Percentiles rank a stretch among this genome's conserved stretches.
These are phyloP conservation scores for Trametopsis cervina DNA, from an alignment of 768 basidiomycete species.

Conservation along the genomic window DNA sequence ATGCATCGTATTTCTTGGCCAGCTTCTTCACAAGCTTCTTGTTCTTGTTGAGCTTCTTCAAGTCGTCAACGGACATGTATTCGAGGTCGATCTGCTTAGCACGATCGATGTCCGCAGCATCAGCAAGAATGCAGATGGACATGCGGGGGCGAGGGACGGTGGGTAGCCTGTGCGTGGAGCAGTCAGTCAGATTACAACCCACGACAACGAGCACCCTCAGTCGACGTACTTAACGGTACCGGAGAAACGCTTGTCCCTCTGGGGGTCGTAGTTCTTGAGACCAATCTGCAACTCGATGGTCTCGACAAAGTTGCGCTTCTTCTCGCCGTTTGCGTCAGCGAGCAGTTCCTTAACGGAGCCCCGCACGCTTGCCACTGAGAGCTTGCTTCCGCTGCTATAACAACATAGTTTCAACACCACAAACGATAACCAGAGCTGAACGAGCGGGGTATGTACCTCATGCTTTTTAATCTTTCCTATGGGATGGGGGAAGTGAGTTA, in stretches of 20 bases:
- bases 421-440: neutral
- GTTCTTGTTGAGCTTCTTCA: constrained; percentile 99
- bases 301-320: constrained; percentile 92
- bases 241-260: constrained; percentile 99
- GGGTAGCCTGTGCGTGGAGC: constrained; percentile 58
- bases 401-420: neutral
- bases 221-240: constrained; percentile 84
- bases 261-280: constrained; percentile 98
- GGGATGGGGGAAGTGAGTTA: constrained; percentile 8
- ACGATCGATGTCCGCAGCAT: constrained; percentile 97
- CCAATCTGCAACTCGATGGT: constrained; percentile 96
- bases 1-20: constrained; percentile 99
- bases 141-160: constrained; percentile 97
- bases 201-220: neutral
- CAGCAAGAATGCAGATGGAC: constrained; percentile 99
- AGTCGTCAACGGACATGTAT: constrained; percentile 99
- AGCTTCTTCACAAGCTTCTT: constrained; percentile 99
- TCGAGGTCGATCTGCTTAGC: constrained; percentile 97
- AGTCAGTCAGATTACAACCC: neutral
- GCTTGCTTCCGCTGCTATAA: constrained; percentile 48
- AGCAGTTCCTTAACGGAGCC: constrained; percentile 90
- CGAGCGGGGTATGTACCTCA: constrained; percentile 22
- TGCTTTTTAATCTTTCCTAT: constrained; percentile 15
- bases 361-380: constrained; percentile 99
- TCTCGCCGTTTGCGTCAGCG: constrained; percentile 76